Evolutionary conservation across 2,329 filamentous ascomycete species (phyloP).

Genomic region (Ampelomyces quisqualis): DNA sequence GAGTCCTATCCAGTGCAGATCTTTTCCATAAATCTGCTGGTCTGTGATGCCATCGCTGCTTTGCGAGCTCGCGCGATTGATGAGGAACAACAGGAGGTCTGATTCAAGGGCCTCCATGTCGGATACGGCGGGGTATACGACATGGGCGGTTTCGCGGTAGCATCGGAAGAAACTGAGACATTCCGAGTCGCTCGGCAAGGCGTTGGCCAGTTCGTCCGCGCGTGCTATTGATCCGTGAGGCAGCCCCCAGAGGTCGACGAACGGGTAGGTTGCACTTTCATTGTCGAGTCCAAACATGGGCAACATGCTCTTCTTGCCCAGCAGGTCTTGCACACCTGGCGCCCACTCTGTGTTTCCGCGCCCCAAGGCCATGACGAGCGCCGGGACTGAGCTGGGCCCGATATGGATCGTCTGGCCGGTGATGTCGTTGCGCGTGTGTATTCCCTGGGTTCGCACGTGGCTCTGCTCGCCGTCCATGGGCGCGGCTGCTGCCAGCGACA

Average conservation of each 20-base stretch:
- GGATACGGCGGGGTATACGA: slow-evolving; percentile 62
- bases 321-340: slow-evolving; percentile 57
- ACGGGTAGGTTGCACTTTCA: slow-evolving; percentile 64
- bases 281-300: slow-evolving; percentile 65
- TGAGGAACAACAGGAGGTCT: slow-evolving; percentile 56
- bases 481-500: slow-evolving; percentile 36
- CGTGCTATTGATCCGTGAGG: slow-evolving; percentile 60
- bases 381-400: slow-evolving; percentile 62
- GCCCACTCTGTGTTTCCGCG: slow-evolving; percentile 48
- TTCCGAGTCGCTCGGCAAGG: slow-evolving; percentile 59
- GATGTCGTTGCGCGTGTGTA: slow-evolving; percentile 61
- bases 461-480: slow-evolving; percentile 42
- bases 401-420: slow-evolving; percentile 63
- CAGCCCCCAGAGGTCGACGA: slow-evolving; percentile 63
- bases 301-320: slow-evolving; percentile 61
- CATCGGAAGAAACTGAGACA: slow-evolving; percentile 59
- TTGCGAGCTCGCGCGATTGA: slow-evolving; percentile 51
- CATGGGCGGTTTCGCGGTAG: slow-evolving; percentile 60
- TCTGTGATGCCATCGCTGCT: slow-evolving; percentile 51
- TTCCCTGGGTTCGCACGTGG: slow-evolving; percentile 55
- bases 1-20: slow-evolving; percentile 59
- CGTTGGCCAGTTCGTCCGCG: slow-evolving; percentile 59
- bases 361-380: slow-evolving; percentile 57
- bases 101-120: slow-evolving; percentile 58
- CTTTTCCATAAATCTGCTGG: slow-evolving; percentile 59